Percentiles rank a stretch among this genome's conserved stretches.
Conservation (phyloP, 495 filamentous ascomycete genomes). For the Tuber borchii region DNA sequence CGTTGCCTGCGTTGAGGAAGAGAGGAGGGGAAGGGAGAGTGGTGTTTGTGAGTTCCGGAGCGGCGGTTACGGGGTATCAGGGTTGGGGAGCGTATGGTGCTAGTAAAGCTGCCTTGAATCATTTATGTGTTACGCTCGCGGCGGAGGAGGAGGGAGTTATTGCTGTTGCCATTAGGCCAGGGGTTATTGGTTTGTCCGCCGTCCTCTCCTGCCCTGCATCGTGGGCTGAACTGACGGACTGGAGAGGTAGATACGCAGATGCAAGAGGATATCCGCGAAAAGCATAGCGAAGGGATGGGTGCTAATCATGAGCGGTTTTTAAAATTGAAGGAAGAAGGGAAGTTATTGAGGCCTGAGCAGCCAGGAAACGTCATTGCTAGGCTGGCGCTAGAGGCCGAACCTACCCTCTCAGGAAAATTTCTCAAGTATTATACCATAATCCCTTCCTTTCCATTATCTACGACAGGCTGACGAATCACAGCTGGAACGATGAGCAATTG, state of each 20-base stretch:
- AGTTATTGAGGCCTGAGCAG: conserved; percentile 72
- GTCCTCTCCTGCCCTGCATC: not conserved
- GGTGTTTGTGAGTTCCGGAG: conserved; percentile 70
- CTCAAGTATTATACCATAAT: conserved; percentile 49
- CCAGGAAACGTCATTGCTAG: conserved; percentile 79
- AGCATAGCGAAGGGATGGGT: conserved; percentile 59
- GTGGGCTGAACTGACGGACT: conserved; percentile 4
- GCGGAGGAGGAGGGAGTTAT: conserved; percentile 74
- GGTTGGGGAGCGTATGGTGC: conserved; percentile 78
- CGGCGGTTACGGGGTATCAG: conserved; percentile 59
- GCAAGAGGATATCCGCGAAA: conserved; percentile 74
- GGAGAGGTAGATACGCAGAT: conserved; percentile 74
- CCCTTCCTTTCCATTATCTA: not conserved
- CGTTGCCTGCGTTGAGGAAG: conserved; percentile 56
- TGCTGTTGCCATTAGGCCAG: conserved; percentile 60
- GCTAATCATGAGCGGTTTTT: conserved; percentile 62
- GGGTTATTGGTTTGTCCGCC: conserved; percentile 48
- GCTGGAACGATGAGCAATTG: conserved; percentile 66
- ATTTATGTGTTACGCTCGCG: conserved; percentile 64
- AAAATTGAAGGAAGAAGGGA: conserved; percentile 58
- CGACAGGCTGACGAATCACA: conserved; percentile 48
- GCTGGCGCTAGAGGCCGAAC: conserved; percentile 54
- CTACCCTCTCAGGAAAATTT: conserved; percentile 66
- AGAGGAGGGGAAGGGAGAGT: conserved; percentile 63
- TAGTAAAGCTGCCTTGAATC: conserved; percentile 83